Conservation (phyloP, 116 monocot genomes). For the Phalaenopsis hybrid region DNA sequence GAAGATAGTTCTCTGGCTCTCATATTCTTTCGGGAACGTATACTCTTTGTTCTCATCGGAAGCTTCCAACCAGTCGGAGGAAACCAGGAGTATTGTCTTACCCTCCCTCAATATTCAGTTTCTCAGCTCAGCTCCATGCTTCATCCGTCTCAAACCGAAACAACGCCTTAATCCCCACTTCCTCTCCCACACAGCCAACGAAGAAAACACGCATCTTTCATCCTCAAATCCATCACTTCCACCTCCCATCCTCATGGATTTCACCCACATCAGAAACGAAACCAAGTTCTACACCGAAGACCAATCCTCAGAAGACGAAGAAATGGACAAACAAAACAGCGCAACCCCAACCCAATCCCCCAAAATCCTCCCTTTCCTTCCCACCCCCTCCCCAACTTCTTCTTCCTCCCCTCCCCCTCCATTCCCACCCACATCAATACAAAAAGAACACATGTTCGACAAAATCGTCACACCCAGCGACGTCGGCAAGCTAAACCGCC, state of each 20-base stretch:
- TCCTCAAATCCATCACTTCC: conserved; percentile 6
- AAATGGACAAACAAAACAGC: not conserved
- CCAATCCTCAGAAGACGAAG: not conserved
- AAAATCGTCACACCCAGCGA: conserved; percentile 72
- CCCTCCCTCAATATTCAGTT: not conserved
- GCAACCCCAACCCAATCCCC: too few species aligned
- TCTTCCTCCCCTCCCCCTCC: not conserved
- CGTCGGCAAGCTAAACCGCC: conserved; percentile 59
- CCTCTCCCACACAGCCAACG: conserved; percentile 18
- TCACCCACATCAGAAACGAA: conserved; percentile 11
- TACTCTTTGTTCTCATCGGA: conserved; percentile 21
- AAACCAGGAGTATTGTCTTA: not conserved
- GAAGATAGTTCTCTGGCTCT: not conserved
- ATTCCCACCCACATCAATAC: not conserved
- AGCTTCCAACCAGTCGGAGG: conserved; percentile 24
- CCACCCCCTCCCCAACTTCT: too few species aligned
- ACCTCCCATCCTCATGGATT: conserved; percentile 15
- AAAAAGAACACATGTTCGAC: conserved; percentile 62
- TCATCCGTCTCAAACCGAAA: conserved; percentile 10
- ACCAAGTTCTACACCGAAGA: too few species aligned
- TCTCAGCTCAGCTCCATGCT: not conserved
- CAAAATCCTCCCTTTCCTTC: too few species aligned
- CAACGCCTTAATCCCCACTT: not conserved
- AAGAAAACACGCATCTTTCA: conserved; percentile 9
- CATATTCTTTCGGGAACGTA: not conserved